These are phyloP conservation scores for Lomentospora prolificans DNA, from an alignment of 2,329 filamentous ascomycete genomes.

Conservation along the genomic window DNA sequence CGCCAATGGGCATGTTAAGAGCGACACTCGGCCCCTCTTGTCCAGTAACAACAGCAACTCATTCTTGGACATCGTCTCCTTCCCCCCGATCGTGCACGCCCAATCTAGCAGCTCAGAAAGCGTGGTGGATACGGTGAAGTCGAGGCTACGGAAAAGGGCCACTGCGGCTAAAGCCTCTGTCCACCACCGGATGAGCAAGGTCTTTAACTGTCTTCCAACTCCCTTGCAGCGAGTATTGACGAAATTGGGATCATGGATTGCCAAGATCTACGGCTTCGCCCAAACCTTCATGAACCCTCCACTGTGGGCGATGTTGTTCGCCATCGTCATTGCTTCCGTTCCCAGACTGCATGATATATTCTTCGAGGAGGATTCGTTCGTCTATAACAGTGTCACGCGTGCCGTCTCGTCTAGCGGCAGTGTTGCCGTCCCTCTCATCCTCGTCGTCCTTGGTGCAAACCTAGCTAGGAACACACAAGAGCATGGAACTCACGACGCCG, in stretches of 20 bases:
- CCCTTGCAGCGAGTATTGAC: slow-evolving; percentile 27
- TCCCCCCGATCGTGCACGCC: slow-evolving; percentile 30
- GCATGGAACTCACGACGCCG: slow-evolving; percentile 53
- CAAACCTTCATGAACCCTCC: slow-evolving; percentile 98
- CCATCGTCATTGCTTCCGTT: slow-evolving; percentile 84
- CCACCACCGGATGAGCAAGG: slow-evolving; percentile 15
- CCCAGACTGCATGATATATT: slow-evolving; percentile 75
- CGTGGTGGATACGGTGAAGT: not conserved
- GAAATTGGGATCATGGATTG: slow-evolving; percentile 19
- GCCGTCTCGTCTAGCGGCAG: slow-evolving; percentile 77
- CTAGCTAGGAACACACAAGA: slow-evolving; percentile 84
- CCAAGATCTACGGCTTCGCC: slow-evolving; percentile 50
- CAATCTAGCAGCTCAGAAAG: not conserved
- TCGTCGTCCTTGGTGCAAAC: slow-evolving; percentile 92
- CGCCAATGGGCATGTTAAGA: slow-evolving; percentile 19
- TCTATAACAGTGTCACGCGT: slow-evolving; percentile 85
- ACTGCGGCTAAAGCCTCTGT: slow-evolving; percentile 15
- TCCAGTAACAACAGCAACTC: not conserved
- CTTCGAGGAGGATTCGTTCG: slow-evolving; percentile 79
- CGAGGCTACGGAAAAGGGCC: slow-evolving; percentile 15
- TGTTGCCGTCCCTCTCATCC: slow-evolving; percentile 87
- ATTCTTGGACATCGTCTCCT: slow-evolving; percentile 41
- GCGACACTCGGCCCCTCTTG: slow-evolving; percentile 11
- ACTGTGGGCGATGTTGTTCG: slow-evolving; percentile 89
- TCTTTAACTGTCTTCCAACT: slow-evolving; percentile 29